Percentiles rank a stretch among this genome's conserved stretches.
Evolutionary conservation across 805 yeast genomes (phyloP).

Genomic region (Zygosaccharomyces bailii): DNA sequence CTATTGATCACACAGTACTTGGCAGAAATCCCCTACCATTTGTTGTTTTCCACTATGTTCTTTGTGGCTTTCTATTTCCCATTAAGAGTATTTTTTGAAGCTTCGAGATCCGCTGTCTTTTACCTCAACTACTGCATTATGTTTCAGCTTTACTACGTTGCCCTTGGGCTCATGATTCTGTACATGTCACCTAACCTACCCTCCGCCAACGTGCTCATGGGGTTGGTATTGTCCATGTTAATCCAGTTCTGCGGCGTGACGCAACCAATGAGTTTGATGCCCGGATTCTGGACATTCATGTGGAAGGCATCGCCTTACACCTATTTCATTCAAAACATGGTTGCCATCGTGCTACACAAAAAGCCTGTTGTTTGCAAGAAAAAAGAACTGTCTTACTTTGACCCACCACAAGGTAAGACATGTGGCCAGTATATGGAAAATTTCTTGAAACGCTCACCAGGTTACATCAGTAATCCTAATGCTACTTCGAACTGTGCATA

Average conservation of each 20-base stretch:
- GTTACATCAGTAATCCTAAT: slow-evolving; percentile 55
- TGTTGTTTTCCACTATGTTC: slow-evolving; percentile 47
- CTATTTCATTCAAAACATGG: slow-evolving; percentile 59
- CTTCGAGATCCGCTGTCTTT: slow-evolving; percentile 47
- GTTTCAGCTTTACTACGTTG: slow-evolving; percentile 45
- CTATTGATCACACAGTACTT: slow-evolving; percentile 51
- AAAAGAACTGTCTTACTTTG: slow-evolving; percentile 47
- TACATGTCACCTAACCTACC: slow-evolving; percentile 64
- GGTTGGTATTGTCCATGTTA: slow-evolving; percentile 54
- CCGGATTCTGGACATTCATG: slow-evolving; percentile 85
- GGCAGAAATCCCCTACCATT: slow-evolving; percentile 60
- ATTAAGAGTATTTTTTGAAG: slow-evolving; percentile 39
- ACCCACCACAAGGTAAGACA: slow-evolving; percentile 59
- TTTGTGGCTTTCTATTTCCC: slow-evolving; percentile 55
- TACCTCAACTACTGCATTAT: slow-evolving; percentile 42
- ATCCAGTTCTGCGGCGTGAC: slow-evolving; percentile 69
- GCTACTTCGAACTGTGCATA: slow-evolving; percentile 49
- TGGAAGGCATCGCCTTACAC: slow-evolving; percentile 71
- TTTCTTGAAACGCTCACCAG: slow-evolving; percentile 44
- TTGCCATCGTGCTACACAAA: slow-evolving; percentile 47
- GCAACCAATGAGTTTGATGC: slow-evolving; percentile 55
- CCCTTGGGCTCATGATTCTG: slow-evolving; percentile 50
- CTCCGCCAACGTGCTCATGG: slow-evolving; percentile 58
- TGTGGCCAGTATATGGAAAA: slow-evolving; percentile 53
- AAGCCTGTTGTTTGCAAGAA: slow-evolving; percentile 48